phyloP scores from a whole-genome alignment of 2,329 filamentous ascomycete genomes.

The Mollisia scopiformis region DNA sequence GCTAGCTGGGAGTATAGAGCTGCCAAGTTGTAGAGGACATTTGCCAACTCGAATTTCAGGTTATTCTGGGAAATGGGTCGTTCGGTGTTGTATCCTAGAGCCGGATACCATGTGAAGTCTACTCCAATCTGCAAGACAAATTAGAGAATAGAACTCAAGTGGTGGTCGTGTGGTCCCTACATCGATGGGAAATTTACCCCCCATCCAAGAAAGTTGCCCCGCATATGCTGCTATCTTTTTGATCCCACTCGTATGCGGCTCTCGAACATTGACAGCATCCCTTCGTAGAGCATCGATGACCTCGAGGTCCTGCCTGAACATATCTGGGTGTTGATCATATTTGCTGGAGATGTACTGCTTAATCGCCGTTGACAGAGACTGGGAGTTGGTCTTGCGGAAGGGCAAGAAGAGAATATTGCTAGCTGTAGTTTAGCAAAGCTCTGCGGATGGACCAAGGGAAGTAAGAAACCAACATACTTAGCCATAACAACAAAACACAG shows the following conservation, averaged over 20 bases:
- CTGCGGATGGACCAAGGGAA: neutral
- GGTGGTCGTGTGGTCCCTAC: conserved; percentile 49
- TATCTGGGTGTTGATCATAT: conserved; percentile 98
- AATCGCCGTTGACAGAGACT: conserved; percentile 81
- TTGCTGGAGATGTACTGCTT: conserved; percentile 96
- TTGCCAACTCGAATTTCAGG: conserved; percentile 83
- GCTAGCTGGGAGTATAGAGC: conserved; percentile 94
- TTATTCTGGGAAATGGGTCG: conserved; percentile 69
- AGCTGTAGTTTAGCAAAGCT: neutral
- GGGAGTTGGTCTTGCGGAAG: conserved; percentile 81
- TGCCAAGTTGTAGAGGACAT: conserved; percentile 90
- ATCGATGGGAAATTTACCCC: conserved; percentile 95
- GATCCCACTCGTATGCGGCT: conserved; percentile 85
- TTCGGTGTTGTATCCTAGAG: conserved; percentile 85
- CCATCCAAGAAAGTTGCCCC: conserved; percentile 89
- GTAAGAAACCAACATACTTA: neutral
- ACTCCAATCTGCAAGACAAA: conserved; percentile 72
- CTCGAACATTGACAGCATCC: conserved; percentile 86
- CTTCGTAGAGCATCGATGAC: conserved; percentile 81
- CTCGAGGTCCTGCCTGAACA: conserved; percentile 89
- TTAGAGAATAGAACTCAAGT: neutral
- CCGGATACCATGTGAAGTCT: conserved; percentile 95
- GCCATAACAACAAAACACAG: neutral
- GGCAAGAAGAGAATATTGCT: conserved; percentile 51
- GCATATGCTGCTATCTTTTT: conserved; percentile 90